These are phyloP conservation scores for Penicillium decumbens DNA, from an alignment of 2,329 filamentous ascomycete species.

Conservation along the genomic window DNA sequence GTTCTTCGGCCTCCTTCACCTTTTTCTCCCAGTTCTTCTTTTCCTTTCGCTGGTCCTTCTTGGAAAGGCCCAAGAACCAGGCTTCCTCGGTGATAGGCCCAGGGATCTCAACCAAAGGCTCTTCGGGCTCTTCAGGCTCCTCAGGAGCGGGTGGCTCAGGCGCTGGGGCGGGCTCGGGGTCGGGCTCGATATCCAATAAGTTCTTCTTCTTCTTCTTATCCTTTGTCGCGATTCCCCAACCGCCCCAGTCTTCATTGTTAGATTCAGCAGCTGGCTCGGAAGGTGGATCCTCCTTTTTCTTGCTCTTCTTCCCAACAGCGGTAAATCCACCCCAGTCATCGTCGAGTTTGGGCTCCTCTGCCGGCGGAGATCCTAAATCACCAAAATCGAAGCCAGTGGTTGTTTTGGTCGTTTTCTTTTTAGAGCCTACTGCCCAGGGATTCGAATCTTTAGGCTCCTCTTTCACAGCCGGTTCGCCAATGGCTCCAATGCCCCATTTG, in stretches of 20 bases:
- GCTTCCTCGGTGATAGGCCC: constrained; percentile 26
- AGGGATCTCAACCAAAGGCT: constrained; percentile 21
- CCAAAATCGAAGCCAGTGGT: constrained; percentile 43
- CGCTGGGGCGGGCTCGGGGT: constrained; percentile 22
- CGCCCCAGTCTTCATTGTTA: constrained; percentile 23
- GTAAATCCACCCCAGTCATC: constrained; percentile 38
- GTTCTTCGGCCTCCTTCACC: constrained; percentile 14
- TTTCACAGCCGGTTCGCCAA: constrained; percentile 30
- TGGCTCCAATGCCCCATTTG: constrained; percentile 44
- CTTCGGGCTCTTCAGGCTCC: constrained; percentile 32
- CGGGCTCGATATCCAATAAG: constrained; percentile 25
- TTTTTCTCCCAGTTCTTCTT: constrained; percentile 31
- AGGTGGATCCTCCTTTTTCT: constrained; percentile 36
- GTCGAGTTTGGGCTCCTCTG: constrained; percentile 37
- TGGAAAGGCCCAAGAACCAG: constrained; percentile 28
- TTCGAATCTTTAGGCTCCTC: constrained; percentile 34
- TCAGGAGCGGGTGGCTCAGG: constrained; percentile 15
- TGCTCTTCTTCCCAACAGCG: constrained; percentile 40
- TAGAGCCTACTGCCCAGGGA: constrained; percentile 38
- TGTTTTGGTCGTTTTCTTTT: constrained; percentile 36
- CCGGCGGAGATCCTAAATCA: constrained; percentile 39
- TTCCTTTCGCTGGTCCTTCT: constrained; percentile 30
- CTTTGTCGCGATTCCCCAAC: constrained; percentile 25
- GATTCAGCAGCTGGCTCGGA: constrained; percentile 12
- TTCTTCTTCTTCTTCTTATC: constrained; percentile 32